Evolutionary conservation across 805 yeast genomes (phyloP), one percentile per base, ranked within the genome.

Genomic region (Saturnispora gosingensis): DNA sequence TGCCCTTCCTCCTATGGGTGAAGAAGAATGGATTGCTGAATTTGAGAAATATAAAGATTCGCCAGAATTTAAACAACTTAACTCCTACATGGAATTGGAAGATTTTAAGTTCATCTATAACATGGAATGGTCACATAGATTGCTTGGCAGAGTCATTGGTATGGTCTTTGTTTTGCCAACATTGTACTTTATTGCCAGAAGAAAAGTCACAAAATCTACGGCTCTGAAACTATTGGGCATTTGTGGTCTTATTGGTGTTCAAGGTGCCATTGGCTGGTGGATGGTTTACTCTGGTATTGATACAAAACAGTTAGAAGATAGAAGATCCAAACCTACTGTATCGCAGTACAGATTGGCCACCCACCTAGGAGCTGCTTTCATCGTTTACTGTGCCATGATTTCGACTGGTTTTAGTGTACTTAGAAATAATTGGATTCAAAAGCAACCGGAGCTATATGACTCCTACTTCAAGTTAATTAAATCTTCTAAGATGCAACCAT

Each of bases 241-340:
- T 45, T 78, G 95, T 42, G 81, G 76, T 0, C 70, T 93, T 48
- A 74, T 93, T 53, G 99, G 96, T 10, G 71, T 93, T 46, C 99
- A 93, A 72, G 99, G 99, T 49, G 85, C 83, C 49, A 84, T 93
- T 58, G 99, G 99, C 32, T 93, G 99, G 99, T 93, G 99, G 99
- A 93, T 93, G 99, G 99, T 93, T 49, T 82, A 86, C 61, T 88
- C 97, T 9, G 99, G 99, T 30, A 75, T 93, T 51, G 95, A 89
- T 64, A 85, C 84, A 61, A 76, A 83, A 43, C 84, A 84, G 62
- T 72, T 93, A 46, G 77, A 76, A 22, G 89, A 84, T 57, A 78
- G 96, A 65, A 85, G 79, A 45, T 82, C 96, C 0, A 95, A 91
- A 64, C 99, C 99, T n/a, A 88, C 99, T 0, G 99, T 93, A 3